Percentiles rank a stretch among this genome's conserved stretches.
Conservation (phyloP, 345 rosid genomes). For the Pseudoturritis turrita region DNA sequence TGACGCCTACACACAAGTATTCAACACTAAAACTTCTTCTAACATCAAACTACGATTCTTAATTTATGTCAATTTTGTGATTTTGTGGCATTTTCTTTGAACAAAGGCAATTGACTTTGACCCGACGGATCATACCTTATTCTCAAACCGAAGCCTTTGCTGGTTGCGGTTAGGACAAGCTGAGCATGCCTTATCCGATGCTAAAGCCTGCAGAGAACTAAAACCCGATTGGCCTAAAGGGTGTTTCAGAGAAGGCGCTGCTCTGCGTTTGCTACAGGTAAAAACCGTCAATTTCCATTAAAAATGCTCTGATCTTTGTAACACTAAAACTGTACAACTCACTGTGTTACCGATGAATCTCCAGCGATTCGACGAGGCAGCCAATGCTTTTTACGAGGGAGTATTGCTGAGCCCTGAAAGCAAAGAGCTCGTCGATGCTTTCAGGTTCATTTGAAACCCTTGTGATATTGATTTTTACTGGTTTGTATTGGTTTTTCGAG, state of each 20-base stretch:
- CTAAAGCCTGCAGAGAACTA: constrained; percentile 61
- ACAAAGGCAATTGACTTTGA: constrained; percentile 83
- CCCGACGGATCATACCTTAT: constrained; percentile 61
- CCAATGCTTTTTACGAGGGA: constrained; percentile 82
- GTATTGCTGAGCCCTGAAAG: constrained; percentile 68
- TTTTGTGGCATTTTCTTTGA: constrained; percentile 12
- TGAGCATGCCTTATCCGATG: constrained; percentile 81
- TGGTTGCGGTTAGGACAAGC: constrained; percentile 72
- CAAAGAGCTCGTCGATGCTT: constrained; percentile 63
- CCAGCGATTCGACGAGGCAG: constrained; percentile 86
- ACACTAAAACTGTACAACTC: not conserved
- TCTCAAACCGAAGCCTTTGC: constrained; percentile 86
- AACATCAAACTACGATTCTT: not conserved
- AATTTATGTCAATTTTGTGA: not conserved
- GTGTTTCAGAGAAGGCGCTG: constrained; percentile 92
- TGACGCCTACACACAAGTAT: constrained; percentile 83
- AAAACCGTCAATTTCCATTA: constrained; percentile 7
- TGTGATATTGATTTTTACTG: not conserved
- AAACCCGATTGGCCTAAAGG: constrained; percentile 85
- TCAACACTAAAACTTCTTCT: not conserved
- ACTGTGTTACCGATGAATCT: not conserved
- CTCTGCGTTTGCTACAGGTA: constrained; percentile 70
- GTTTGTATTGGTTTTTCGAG: not conserved
- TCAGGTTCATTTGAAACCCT: constrained; percentile 47
- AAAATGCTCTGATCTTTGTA: not conserved